A percentile compares a stretch with the other conserved stretches of the same genome.
Conservation (phyloP, 192 early-diverging fungal species). For the Coemansia sp. region DNA sequence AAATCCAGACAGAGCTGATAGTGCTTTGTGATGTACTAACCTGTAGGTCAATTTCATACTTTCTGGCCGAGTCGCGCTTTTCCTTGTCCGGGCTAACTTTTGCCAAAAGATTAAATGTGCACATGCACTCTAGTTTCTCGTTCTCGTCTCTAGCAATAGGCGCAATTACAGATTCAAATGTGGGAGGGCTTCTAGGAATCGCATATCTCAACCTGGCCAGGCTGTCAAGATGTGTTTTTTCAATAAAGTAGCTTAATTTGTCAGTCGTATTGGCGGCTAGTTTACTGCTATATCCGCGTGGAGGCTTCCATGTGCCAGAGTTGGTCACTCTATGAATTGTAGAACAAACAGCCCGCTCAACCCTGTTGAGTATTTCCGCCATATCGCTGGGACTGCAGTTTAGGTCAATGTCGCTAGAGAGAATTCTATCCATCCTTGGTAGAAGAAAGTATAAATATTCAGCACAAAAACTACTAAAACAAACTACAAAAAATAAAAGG, state of each 20-base stretch:
- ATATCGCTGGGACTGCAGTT: background rate
- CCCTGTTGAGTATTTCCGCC: too few species aligned
- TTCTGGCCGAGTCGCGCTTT: background rate
- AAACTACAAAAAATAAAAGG: constrained; percentile 31
- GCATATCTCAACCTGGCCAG: constrained; percentile 1
- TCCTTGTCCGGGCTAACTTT: background rate
- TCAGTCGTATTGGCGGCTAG: background rate
- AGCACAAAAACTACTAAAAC: too few species aligned
- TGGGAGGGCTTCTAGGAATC: background rate
- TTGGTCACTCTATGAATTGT: background rate
- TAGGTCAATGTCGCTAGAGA: background rate
- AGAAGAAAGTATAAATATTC: background rate
- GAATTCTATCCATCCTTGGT: background rate
- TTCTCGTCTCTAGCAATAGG: constrained; percentile 4
- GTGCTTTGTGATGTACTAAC: too few species aligned
- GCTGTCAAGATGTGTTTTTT: background rate
- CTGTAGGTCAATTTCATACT: background rate
- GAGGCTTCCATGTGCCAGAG: constrained; percentile 4
- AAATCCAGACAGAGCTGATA: too few species aligned
- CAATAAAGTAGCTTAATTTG: background rate
- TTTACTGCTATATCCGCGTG: background rate
- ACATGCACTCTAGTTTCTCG: constrained; percentile 29
- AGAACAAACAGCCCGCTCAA: too few species aligned
- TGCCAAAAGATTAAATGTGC: background rate
- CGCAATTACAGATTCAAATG: background rate